Evolutionary conservation across 768 basidiomycete species (phyloP).

Genomic region (Pilatotrama ljubarskyi): DNA sequence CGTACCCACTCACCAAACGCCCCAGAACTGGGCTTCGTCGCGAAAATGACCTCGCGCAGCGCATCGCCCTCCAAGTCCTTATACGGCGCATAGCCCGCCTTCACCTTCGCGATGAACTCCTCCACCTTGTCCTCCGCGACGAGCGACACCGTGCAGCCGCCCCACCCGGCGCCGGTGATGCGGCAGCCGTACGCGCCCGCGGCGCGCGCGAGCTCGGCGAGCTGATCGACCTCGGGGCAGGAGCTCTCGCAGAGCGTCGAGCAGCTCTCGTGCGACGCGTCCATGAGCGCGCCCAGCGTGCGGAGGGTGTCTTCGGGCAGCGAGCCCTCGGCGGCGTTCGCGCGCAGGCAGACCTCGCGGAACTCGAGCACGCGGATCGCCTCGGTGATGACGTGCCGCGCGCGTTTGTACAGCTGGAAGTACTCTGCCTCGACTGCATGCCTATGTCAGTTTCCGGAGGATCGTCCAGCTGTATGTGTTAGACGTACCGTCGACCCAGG

Average conservation of each 20-base stretch:
- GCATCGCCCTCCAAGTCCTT: conserved; percentile 54
- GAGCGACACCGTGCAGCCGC: conserved; percentile 85
- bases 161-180: conserved; percentile 92
- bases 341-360: conserved; percentile 59
- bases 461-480: neutral
- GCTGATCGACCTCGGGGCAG: conserved; percentile 73
- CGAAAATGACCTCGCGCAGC: conserved; percentile 71
- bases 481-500: conserved; percentile 74
- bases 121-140: conserved; percentile 65
- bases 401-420: conserved; percentile 83
- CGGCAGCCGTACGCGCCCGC: conserved; percentile 82
- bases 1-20: conserved; percentile 66
- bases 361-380: conserved; percentile 80
- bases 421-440: conserved; percentile 69
- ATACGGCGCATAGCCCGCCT: conserved; percentile 65
- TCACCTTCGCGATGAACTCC: conserved; percentile 62
- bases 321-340: conserved; percentile 20
- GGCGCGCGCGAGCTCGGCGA: conserved; percentile 60
- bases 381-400: conserved; percentile 80
- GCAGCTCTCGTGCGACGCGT: conserved; percentile 76
- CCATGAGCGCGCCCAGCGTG: conserved; percentile 71
- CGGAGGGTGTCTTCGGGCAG: conserved; percentile 37
- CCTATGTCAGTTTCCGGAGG: neutral
- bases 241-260: conserved; percentile 73
- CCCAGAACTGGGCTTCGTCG: conserved; percentile 80